Evolutionary conservation across 345 rosid species (phyloP).

Genomic region (Brassica cretica): DNA sequence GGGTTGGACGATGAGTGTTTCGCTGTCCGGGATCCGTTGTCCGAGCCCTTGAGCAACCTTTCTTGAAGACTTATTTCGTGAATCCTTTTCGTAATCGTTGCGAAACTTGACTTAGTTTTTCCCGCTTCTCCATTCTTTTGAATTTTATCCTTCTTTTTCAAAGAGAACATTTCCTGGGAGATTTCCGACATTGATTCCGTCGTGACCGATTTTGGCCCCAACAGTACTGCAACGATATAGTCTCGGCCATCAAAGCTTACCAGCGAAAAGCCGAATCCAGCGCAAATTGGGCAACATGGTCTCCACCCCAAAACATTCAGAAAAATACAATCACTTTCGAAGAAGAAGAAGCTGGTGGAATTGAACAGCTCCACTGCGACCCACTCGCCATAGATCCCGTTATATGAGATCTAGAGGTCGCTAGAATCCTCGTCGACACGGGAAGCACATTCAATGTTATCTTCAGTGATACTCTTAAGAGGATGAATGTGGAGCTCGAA

Average conservation of each 20-base stretch:
- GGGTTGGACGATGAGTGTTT: too few species aligned
- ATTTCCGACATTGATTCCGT: too few species aligned
- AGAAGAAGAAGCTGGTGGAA: neutral
- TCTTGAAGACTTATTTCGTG: too few species aligned
- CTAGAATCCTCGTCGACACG: neutral
- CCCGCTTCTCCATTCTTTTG: too few species aligned
- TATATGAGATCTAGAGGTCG: neutral
- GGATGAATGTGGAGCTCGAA: neutral
- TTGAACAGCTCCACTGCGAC: neutral
- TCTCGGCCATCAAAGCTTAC: neutral
- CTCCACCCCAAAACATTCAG: neutral
- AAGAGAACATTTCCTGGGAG: too few species aligned
- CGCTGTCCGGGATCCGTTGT: too few species aligned
- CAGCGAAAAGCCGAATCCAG: neutral
- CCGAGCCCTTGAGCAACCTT: too few species aligned
- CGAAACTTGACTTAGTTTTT: too few species aligned
- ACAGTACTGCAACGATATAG: too few species aligned
- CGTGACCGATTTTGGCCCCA: too few species aligned
- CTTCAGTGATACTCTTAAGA: neutral
- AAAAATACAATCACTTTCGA: neutral
- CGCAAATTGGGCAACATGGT: neutral
- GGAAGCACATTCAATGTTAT: neutral
- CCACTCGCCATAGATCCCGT: neutral
- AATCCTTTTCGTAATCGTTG: too few species aligned
- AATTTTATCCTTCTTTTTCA: too few species aligned